Percentiles rank a stretch among this genome's conserved stretches.
Evolutionary conservation across 257 asterid genomes (phyloP).

Genomic region (Solanum dulcamara): DNA sequence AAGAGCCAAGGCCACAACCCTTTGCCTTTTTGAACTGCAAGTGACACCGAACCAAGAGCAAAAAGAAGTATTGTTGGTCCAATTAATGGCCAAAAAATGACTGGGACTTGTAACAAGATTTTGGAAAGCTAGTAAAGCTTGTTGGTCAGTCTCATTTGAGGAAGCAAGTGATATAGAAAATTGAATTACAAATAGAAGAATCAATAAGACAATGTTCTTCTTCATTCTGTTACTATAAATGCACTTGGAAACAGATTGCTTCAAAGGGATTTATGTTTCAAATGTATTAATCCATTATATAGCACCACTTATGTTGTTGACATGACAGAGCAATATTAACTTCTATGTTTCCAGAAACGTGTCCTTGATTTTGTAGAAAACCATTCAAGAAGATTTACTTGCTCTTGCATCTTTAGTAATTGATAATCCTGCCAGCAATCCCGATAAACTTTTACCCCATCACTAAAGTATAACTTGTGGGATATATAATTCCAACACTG

Average conservation of each 20-base stretch:
- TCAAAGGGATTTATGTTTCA: too few relatives aligned
- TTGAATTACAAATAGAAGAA: background rate
- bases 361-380: too few relatives aligned
- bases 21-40: constrained; percentile 2
- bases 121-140: constrained; percentile 13
- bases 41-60: constrained; percentile 26
- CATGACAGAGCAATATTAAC: too few relatives aligned
- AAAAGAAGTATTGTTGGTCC: constrained; percentile 10
- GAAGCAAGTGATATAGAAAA: background rate
- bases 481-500: too few relatives aligned
- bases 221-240: background rate
- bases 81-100: constrained; percentile 3
- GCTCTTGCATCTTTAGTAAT: too few relatives aligned
- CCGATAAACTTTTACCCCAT: too few relatives aligned
- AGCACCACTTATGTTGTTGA: too few relatives aligned
- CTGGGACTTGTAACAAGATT: constrained; percentile 9
- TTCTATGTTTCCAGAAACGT: too few relatives aligned
- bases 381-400: too few relatives aligned
- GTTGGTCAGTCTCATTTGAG: constrained; percentile 10
- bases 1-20: constrained; percentile 13
- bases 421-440: too few relatives aligned
- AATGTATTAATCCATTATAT: too few relatives aligned
- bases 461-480: too few relatives aligned
- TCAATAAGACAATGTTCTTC: background rate
- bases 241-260: background rate